Evolutionary conservation across 202 grass and related monocot species (phyloP), one percentile per base, ranked within the genome.

Genomic region (Elaeis oleifera): DNA sequence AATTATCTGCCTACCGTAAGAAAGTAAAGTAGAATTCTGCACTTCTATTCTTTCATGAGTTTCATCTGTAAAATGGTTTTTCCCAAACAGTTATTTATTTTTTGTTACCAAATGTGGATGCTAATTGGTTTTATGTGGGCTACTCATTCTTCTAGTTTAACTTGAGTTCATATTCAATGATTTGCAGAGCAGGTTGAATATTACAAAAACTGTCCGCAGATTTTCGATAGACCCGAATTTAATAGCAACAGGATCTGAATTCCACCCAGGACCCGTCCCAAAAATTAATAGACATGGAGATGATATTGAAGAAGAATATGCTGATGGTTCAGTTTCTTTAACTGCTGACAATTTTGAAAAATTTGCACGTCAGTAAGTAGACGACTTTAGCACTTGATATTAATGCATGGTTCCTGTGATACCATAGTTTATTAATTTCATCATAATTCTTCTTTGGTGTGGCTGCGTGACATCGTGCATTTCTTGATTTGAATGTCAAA

Each of bases 161-260:
- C 51, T 81, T 54, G 18, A 17, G 55, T 70, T 70, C 69, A 28
- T 70, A 52, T 75, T 59, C 59, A 74, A 75, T 54, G 58, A 80
- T 67, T 61, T 87, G 82, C 94, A 99, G 94, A 99, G 89, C 78
- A 92, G 94, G 71, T 69, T 99, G 67, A 99, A 99, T 79, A 94
- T 94, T 81, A 99, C 82, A 17, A 99, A 99, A 83, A 99, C 94
- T 51, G 67, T 99, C 69, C 82, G 80, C 18, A 99, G 94, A 72
- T 99, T 76, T 69, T 99, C 94, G 50, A 94, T 99, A 63, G 94
- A 99, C 72, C 79, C 77, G 26, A 94, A 99, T 79, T 77, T 99
- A 58, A 65, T 92, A 21, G 76, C 83, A 64, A 94, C 94, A 59
- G 94, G 94, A 67, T 89, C 88, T 68, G 94, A 99, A 72, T 99